phyloP scores from a whole-genome alignment of 2,329 filamentous ascomycete genomes.

The Leptographium radiaticola region DNA sequence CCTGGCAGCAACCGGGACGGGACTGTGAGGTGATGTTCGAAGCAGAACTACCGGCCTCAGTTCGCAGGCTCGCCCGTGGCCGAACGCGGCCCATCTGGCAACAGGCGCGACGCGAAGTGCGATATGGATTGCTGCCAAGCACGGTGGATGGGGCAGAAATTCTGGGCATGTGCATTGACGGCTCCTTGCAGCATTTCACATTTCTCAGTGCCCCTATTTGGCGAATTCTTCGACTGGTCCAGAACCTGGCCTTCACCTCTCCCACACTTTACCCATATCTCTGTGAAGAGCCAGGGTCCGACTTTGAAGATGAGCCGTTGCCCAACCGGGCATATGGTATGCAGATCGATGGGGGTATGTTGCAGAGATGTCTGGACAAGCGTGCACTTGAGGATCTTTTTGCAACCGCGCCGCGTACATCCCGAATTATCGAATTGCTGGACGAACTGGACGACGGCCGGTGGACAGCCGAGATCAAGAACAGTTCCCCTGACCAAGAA shows the following conservation, averaged over 20 bases:
- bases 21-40: slow-evolving; percentile 39
- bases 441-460: slow-evolving; percentile 32
- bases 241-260: slow-evolving; percentile 48
- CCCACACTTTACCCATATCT: slow-evolving; percentile 35
- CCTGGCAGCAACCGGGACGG: slow-evolving; percentile 25
- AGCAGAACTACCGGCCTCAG: slow-evolving; percentile 39
- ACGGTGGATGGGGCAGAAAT: slow-evolving; percentile 35
- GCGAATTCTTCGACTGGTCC: slow-evolving; percentile 58
- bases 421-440: slow-evolving; percentile 35
- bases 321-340: slow-evolving; percentile 31
- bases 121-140: slow-evolving; percentile 30
- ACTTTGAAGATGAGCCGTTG: slow-evolving; percentile 20
- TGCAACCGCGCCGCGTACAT: slow-evolving; percentile 17
- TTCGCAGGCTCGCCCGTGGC: slow-evolving; percentile 42
- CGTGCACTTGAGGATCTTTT: slow-evolving; percentile 31
- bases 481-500: not conserved
- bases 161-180: slow-evolving; percentile 56
- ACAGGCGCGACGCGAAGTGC: slow-evolving; percentile 18
- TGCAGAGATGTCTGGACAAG: slow-evolving; percentile 38
- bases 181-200: slow-evolving; percentile 56
- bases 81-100: slow-evolving; percentile 41
- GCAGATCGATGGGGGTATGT: slow-evolving; percentile 56
- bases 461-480: slow-evolving; percentile 18
- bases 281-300: slow-evolving; percentile 15
- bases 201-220: slow-evolving; percentile 50